phyloP scores from a whole-genome alignment of 129 eudicot genomes.

The Lonicera japonica region DNA sequence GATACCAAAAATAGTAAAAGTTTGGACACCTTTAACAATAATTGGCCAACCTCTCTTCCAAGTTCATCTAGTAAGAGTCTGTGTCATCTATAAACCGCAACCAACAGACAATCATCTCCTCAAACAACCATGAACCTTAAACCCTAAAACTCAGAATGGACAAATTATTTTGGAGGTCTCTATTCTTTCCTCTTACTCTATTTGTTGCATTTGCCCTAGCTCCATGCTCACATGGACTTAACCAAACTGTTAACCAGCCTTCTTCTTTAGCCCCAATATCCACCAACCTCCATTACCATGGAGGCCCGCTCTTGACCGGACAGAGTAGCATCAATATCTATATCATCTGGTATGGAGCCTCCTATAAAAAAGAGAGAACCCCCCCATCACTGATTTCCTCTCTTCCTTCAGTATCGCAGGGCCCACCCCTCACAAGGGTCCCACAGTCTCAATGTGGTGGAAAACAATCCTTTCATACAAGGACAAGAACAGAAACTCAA shows the following conservation, averaged over 20 bases:
- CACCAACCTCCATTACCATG: background rate
- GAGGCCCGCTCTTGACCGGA: background rate
- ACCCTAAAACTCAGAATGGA: background rate
- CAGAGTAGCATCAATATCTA: background rate
- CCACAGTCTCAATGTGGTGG: background rate
- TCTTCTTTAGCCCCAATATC: background rate
- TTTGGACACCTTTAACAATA: background rate
- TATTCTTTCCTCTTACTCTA: background rate
- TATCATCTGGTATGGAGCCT: background rate
- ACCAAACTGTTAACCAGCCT: background rate
- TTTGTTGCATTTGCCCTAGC: background rate
- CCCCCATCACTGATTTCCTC: background rate
- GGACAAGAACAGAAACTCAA: background rate
- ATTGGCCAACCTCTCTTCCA: background rate
- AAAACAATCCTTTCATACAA: background rate
- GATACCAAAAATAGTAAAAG: background rate
- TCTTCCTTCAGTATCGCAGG: background rate
- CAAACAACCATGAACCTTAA: background rate
- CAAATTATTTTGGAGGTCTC: background rate
- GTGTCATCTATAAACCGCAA: background rate
- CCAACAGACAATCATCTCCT: background rate
- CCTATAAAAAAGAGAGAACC: background rate
- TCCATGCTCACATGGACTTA: background rate
- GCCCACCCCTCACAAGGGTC: background rate
- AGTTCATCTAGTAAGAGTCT: background rate